Conservation (phyloP, 2,329 filamentous ascomycete genomes). For the Penicillium sp. region DNA sequence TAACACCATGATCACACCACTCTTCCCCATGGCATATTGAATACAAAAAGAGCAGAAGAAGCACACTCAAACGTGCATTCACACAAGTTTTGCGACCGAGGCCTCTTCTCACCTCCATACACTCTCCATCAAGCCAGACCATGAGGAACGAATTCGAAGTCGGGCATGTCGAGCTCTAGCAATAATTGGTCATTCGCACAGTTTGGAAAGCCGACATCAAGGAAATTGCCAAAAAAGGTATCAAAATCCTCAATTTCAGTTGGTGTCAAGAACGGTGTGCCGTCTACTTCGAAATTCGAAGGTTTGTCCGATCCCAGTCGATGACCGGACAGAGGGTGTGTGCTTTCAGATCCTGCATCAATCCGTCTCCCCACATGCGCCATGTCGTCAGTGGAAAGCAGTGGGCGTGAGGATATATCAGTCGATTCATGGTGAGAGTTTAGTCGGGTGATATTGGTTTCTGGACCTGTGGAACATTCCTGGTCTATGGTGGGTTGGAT, state of each 20-base stretch:
- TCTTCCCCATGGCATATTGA: background rate
- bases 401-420: background rate
- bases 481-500: constrained; percentile 5
- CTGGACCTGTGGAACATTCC: constrained; percentile 2
- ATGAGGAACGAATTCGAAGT: background rate
- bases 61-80: background rate
- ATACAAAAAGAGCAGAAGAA: background rate
- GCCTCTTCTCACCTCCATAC: background rate
- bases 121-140: background rate
- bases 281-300: background rate
- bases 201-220: constrained; percentile 12
- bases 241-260: constrained; percentile 5
- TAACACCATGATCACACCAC: background rate
- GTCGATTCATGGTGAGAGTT: background rate
- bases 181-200: constrained; percentile 4
- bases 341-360: background rate
- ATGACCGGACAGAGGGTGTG: background rate
- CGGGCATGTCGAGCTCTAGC: background rate
- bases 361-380: background rate
- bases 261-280: background rate
- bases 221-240: constrained; percentile 11
- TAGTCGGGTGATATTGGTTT: background rate
- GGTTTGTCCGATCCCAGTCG: background rate
- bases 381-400: background rate
- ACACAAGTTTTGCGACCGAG: background rate